phyloP scores from a whole-genome alignment of 306 rosid genomes.

The Cucumis melo region DNA sequence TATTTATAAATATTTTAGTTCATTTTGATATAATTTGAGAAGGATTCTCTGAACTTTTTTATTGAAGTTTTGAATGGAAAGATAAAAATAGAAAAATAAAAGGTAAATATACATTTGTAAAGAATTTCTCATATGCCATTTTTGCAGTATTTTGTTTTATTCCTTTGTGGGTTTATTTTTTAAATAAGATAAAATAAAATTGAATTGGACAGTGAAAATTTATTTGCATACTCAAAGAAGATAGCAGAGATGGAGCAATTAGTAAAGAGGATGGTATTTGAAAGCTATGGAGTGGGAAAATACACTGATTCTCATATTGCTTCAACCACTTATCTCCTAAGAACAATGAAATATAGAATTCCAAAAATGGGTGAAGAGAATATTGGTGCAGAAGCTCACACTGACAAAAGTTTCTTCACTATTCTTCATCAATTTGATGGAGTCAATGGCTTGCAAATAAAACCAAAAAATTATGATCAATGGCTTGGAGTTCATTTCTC shows the following conservation, averaged over 20 bases:
- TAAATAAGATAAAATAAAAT: neutral
- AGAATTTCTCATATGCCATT: neutral
- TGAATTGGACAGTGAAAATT: constrained; percentile 2
- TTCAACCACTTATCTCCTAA: constrained; percentile 5
- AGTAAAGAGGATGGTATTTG: constrained; percentile 16
- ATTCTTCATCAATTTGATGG: constrained; percentile 14
- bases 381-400: constrained; percentile 4
- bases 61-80: no score
- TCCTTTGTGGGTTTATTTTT: neutral
- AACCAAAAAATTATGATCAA: neutral
- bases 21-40: no score
- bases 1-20: no score
- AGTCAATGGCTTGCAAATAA: constrained; percentile 16
- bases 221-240: neutral
- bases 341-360: constrained; percentile 8
- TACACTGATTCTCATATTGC: constrained; percentile 10
- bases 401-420: constrained; percentile 15
- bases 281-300: constrained; percentile 18
- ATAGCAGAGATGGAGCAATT: constrained; percentile 12
- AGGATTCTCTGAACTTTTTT: no score
- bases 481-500: constrained; percentile 14
- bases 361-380: constrained; percentile 4
- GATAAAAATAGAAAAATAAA: no score
- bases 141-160: neutral
- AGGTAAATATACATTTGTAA: no score